Evolutionary conservation across 2,329 filamentous ascomycete species (phyloP).

Genomic region (Fusarium bactridioides): DNA sequence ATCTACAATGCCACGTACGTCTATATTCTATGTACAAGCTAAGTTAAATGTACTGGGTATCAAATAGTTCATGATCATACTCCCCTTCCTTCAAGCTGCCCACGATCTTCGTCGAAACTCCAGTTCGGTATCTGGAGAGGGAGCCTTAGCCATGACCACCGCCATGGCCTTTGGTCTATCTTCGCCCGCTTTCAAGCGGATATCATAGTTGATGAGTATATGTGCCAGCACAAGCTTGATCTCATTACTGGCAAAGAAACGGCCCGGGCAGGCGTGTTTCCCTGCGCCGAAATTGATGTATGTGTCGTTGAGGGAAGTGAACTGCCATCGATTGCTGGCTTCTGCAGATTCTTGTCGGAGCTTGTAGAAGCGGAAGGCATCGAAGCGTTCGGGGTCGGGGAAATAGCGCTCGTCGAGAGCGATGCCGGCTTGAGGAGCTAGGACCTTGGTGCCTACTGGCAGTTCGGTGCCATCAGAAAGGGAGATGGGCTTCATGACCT

Average conservation of each 20-base stretch:
- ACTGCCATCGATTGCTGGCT: constrained; percentile 52
- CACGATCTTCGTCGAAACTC: constrained; percentile 49
- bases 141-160: constrained; percentile 52
- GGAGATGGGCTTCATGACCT: constrained; percentile 54
- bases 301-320: constrained; percentile 52
- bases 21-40: constrained; percentile 21
- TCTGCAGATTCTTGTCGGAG: constrained; percentile 50
- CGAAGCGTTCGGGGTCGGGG: constrained; percentile 53
- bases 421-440: constrained; percentile 53
- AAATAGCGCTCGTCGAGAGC: constrained; percentile 52
- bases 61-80: background rate
- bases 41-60: constrained; percentile 26
- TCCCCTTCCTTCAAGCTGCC: constrained; percentile 20
- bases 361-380: constrained; percentile 59
- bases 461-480: constrained; percentile 56
- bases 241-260: constrained; percentile 57
- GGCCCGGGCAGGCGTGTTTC: constrained; percentile 57
- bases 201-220: constrained; percentile 54
- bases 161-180: constrained; percentile 50
- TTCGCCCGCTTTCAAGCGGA: constrained; percentile 50
- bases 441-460: constrained; percentile 53
- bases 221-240: constrained; percentile 55
- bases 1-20: background rate
- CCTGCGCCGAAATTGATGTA: constrained; percentile 59
- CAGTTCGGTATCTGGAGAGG: constrained; percentile 50